A percentile compares a stretch with the other conserved stretches of the same genome.
Evolutionary conservation across 1,139 yeast genomes (phyloP).

Genomic region (Taiozyma sp.): DNA sequence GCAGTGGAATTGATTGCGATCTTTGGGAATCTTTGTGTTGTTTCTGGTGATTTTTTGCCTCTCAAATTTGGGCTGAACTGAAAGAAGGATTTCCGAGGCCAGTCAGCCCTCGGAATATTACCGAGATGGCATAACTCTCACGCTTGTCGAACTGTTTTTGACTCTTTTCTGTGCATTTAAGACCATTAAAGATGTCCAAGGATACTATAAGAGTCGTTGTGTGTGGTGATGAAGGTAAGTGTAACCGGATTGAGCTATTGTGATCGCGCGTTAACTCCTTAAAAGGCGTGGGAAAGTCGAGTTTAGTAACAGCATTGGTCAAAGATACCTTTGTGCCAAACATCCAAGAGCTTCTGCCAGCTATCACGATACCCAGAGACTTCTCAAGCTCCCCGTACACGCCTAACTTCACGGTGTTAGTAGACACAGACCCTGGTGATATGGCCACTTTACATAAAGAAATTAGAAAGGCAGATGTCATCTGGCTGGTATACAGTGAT

Average conservation of each 20-base stretch:
- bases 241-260: background rate
- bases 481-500: constrained; percentile 89
- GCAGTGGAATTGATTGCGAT: background rate
- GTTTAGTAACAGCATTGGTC: constrained; percentile 71
- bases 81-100: background rate
- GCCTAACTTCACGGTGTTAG: constrained; percentile 64
- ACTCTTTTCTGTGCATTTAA: background rate
- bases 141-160: background rate
- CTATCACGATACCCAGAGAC: constrained; percentile 73
- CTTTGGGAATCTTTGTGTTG: background rate
- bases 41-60: background rate
- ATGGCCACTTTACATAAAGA: constrained; percentile 59
- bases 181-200: constrained; percentile 31
- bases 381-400: constrained; percentile 53
- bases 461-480: constrained; percentile 81
- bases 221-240: constrained; percentile 84
- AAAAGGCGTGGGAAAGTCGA: constrained; percentile 66
- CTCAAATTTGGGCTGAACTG: background rate
- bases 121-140: background rate
- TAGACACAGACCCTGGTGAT: constrained; percentile 78
- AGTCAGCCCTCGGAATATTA: background rate
- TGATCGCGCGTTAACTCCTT: background rate
- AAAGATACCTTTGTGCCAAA: constrained; percentile 77
- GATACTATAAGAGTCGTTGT: constrained; percentile 72
- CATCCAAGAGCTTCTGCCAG: constrained; percentile 74